A percentile compares a stretch with the other conserved stretches of the same genome.
Conservation (phyloP, 805 yeast genomes). For the Hanseniaspora occidentalis region DNA sequence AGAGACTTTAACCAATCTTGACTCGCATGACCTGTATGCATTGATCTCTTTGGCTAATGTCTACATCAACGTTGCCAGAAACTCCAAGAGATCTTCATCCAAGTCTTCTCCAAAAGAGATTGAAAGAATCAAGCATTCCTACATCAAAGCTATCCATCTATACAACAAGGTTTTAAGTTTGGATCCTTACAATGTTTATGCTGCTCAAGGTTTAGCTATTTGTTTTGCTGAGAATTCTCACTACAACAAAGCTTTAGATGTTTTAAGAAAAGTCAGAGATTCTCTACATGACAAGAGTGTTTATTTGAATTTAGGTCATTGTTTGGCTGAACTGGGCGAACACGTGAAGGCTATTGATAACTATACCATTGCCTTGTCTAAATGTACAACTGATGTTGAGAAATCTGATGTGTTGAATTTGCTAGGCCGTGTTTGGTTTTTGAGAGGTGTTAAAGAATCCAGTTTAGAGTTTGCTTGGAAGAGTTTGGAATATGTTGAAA, state of each 20-base stretch:
- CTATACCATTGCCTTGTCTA: conserved; percentile 66
- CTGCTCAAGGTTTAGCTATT: conserved; percentile 96
- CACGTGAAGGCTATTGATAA: conserved; percentile 77
- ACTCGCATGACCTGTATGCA: conserved; percentile 84
- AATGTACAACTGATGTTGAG: conserved; percentile 44
- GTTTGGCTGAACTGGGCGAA: conserved; percentile 69
- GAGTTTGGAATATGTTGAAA: conserved; percentile 49
- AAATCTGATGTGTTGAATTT: conserved; percentile 59
- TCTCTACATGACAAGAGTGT: conserved; percentile 76
- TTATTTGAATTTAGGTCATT: conserved; percentile 80
- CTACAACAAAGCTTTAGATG: conserved; percentile 64
- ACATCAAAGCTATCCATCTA: conserved; percentile 81
- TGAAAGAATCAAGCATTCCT: conserved; percentile 59
- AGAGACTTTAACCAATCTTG: conserved; percentile 67
- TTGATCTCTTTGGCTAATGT: conserved; percentile 82
- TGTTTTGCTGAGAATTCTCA: conserved; percentile 79
- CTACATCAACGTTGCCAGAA: conserved; percentile 73
- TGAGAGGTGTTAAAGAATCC: conserved; percentile 60
- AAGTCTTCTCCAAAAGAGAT: conserved; percentile 32
- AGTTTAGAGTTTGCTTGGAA: conserved; percentile 45
- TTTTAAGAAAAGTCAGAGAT: conserved; percentile 80
- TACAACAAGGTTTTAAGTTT: conserved; percentile 77
- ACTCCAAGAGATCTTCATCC: conserved; percentile 33
- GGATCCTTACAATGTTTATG: conserved; percentile 80
- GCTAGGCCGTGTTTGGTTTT: conserved; percentile 81